phyloP scores from a whole-genome alignment of 306 rosid species.

The Glycine tomentella region DNA sequence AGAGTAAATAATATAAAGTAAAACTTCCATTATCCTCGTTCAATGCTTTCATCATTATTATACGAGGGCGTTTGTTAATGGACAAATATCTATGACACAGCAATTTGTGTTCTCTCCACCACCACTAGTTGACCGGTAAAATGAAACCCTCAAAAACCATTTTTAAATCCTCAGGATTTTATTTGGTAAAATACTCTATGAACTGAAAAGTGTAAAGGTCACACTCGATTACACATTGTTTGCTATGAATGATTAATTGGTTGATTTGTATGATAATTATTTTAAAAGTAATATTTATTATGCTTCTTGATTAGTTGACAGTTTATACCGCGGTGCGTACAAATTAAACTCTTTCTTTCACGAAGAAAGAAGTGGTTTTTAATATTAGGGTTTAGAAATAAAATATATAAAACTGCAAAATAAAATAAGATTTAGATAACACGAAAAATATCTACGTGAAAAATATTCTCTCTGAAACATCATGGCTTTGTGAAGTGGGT shows the following conservation, averaged over 20 bases:
- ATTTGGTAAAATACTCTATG: neutral
- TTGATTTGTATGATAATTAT: too few relatives aligned
- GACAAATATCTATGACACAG: conserved; percentile 20
- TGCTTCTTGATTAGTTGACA: too few relatives aligned
- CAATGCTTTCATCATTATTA: conserved; percentile 17
- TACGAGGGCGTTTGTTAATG: conserved; percentile 15
- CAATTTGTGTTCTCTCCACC: neutral
- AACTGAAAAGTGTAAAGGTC: too few relatives aligned
- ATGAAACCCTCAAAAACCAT: neutral
- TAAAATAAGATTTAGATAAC: neutral
- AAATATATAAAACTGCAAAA: neutral
- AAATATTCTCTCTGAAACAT: neutral
- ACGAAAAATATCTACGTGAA: neutral
- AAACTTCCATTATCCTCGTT: conserved; percentile 17
- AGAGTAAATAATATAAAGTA: neutral
- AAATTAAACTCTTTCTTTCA: neutral
- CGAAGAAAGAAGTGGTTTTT: neutral
- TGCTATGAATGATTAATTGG: too few relatives aligned
- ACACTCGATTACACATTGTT: too few relatives aligned
- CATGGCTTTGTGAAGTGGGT: conserved; percentile 6
- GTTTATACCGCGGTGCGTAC: too few relatives aligned
- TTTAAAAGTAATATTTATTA: too few relatives aligned
- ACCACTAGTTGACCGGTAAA: conserved; percentile 6
- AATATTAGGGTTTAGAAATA: neutral
- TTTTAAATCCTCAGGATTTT: neutral